Evolutionary conservation across 345 rosid species (phyloP).

Genomic region (Psidium friedrichsthalianum): DNA sequence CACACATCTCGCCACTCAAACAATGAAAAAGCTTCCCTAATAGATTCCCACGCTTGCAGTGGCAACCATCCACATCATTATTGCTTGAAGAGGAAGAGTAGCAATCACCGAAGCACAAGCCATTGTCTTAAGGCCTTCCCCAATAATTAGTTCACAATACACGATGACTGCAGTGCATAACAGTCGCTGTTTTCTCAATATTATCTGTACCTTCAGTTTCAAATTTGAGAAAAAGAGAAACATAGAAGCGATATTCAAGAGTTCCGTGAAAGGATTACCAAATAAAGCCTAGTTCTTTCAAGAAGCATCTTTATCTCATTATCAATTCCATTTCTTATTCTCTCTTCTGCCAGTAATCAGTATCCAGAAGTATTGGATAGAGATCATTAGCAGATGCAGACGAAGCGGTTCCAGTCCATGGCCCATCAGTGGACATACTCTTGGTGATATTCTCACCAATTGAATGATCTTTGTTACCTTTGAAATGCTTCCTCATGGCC

Average conservation of each 20-base stretch:
- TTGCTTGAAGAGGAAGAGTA: neutral
- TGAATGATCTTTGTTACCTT: neutral
- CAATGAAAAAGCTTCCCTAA: neutral
- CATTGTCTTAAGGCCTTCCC: neutral
- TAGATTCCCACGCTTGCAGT: neutral
- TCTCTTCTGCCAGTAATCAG: neutral
- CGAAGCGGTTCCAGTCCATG: neutral
- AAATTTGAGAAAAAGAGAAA: neutral
- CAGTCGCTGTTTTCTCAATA: neutral
- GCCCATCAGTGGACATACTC: neutral
- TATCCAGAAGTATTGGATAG: neutral
- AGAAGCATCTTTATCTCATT: no score
- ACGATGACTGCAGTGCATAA: neutral
- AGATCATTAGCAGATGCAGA: slow-evolving; percentile 3
- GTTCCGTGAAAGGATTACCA: neutral
- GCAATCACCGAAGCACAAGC: neutral
- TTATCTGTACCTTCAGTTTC: neutral
- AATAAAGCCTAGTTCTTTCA: neutral
- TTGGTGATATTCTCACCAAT: neutral
- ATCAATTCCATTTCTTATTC: neutral
- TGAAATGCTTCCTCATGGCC: slow-evolving; percentile 2
- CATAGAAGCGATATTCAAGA: neutral
- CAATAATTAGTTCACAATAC: neutral
- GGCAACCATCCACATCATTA: neutral
- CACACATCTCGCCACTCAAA: neutral